Evolutionary conservation across 108 stramenopile species (phyloP), one percentile per base, ranked within the genome.

Genomic region (Aurantiochytrium sp.): DNA sequence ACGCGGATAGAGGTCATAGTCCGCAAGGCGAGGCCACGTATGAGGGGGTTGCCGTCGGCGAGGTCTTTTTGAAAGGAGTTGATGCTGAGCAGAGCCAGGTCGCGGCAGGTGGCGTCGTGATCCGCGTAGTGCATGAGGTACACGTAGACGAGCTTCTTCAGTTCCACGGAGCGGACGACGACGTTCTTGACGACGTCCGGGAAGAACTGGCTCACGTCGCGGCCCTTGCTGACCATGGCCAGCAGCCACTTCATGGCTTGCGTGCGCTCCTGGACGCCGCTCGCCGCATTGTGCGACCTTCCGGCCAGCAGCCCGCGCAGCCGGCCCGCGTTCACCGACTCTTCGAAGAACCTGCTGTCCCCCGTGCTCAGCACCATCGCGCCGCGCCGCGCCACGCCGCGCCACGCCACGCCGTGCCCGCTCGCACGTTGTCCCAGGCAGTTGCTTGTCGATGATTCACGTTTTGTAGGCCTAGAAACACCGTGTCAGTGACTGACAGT

Each of bases 71-170:
- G 99, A 91, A 99, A 99, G 58, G 96, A 93, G 92, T 99, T 99
- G 91, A 99, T 99, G 60, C 93, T 91, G 55, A 99, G 89, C 8
- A 99, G 95, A 18, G 97, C 96, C 58, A 99, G 91, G 89, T 99
- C 98, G 14, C 99, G 91, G 88, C 98, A 98, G 8, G 95, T 93
- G 35, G 94, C 91, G 90, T 98, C 95, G 91, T 97, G 95, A 92
- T 96, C 96, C 60, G 96, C 95, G 92, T 97, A 97, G 88, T 96
- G 96, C 53, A 97, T 96, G 21, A 99, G 93, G 92, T 97, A 99
- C 91, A 98, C 98, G 94, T 99, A 99, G 6, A 98, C 98, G 97
- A 99, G 97, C 93, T 99, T 99, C 29, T 98, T 97, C 16, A 99
- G 96, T 91, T 99, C 98, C 69, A 99, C 91, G 87, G 92, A 94